Conservation (phyloP, 225 moss, liverwort and hornwort genomes). For the Takakia lepidozioides region DNA sequence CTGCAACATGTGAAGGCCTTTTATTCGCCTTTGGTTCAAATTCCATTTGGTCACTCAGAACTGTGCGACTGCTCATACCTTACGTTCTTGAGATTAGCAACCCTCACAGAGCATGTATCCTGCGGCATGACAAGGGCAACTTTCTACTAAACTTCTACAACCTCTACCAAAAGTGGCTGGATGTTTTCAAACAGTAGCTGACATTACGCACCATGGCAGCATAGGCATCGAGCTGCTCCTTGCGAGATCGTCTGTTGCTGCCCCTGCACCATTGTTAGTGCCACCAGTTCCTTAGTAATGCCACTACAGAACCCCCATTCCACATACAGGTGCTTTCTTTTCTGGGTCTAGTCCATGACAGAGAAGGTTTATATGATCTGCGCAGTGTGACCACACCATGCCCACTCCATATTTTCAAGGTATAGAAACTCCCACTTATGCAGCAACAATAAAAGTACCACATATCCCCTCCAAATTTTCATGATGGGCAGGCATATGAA, state of each 20-base stretch:
- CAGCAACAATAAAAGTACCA: neutral
- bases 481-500: neutral
- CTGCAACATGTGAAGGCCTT: too few relatives aligned
- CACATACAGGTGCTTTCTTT: too few relatives aligned
- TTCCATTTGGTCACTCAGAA: too few relatives aligned
- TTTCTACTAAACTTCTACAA: neutral
- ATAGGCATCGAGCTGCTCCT: constrained; percentile 81
- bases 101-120: neutral
- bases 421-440: neutral
- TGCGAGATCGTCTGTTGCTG: constrained; percentile 73
- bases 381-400: neutral
- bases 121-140: neutral
- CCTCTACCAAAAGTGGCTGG: neutral
- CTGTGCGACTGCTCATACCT: neutral
- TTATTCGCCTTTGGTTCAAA: too few relatives aligned
- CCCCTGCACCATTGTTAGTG: constrained; percentile 42
- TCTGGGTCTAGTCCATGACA: neutral
- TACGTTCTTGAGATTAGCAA: neutral
- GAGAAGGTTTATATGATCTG: neutral
- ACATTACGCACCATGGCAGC: constrained; percentile 66
- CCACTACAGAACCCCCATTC: neutral
- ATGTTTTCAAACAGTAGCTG: neutral
- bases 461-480: neutral
- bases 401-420: neutral
- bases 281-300: constrained; percentile 2